These are phyloP conservation scores for Jasminum sambac DNA, from an alignment of 257 asterid species.

Conservation along the genomic window DNA sequence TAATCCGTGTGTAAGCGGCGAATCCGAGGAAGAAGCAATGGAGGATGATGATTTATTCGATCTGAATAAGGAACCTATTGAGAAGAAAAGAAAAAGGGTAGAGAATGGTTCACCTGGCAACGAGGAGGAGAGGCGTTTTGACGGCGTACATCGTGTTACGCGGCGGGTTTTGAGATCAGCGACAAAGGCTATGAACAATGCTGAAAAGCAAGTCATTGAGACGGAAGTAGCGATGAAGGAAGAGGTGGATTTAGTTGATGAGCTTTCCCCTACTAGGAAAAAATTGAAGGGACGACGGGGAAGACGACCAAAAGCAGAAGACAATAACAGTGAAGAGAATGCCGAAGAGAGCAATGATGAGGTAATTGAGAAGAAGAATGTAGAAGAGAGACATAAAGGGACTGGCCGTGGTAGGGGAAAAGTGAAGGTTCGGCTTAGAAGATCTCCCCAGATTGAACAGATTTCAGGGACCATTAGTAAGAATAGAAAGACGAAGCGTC, in stretches of 20 bases:
- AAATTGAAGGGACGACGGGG: slow-evolving; percentile 33
- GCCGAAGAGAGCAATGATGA: slow-evolving; percentile 14
- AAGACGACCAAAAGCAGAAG: slow-evolving; percentile 36
- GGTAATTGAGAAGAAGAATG: slow-evolving; percentile 12
- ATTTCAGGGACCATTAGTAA: slow-evolving; percentile 13
- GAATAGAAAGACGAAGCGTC: slow-evolving; percentile 33
- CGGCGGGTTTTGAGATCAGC: slow-evolving; percentile 83
- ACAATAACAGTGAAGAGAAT: slow-evolving; percentile 6
- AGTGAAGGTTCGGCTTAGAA: slow-evolving; percentile 36
- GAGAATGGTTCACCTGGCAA: slow-evolving; percentile 25
- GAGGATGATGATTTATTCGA: slow-evolving; percentile 40
- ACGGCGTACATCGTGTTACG: slow-evolving; percentile 29
- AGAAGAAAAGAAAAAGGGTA: slow-evolving; percentile 48
- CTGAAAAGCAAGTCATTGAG: slow-evolving; percentile 41
- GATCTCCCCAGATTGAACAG: slow-evolving; percentile 33
- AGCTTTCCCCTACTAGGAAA: slow-evolving; percentile 10
- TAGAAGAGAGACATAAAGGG: slow-evolving; percentile 16
- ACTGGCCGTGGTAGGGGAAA: slow-evolving; percentile 25
- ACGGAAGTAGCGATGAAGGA: slow-evolving; percentile 32
- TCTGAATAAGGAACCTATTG: slow-evolving; percentile 50
- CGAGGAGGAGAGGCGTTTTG: slow-evolving; percentile 30
- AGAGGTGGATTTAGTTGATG: slow-evolving; percentile 18
- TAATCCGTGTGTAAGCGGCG: background rate
- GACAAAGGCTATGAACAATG: slow-evolving; percentile 48
- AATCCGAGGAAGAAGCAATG: background rate